phyloP scores from a whole-genome alignment of 441 rosid genomes.

The Cnidoscolus chayamansa region DNA sequence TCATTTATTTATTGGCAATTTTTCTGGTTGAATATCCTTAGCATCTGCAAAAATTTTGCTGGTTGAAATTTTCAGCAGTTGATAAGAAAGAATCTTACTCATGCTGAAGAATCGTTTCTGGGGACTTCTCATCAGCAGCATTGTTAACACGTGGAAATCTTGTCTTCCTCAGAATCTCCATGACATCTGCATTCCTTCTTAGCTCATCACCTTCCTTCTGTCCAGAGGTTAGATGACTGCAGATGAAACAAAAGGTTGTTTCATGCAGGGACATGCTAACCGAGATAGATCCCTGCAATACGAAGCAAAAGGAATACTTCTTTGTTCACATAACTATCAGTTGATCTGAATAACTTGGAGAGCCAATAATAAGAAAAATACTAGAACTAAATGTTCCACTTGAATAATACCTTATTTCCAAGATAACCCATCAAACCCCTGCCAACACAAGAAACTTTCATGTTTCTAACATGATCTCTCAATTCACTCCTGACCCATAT shows the following conservation, averaged over 20 bases:
- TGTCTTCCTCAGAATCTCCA: conserved; percentile 93
- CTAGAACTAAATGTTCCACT: conserved; percentile 7
- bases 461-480: conserved; percentile 68
- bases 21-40: too few species aligned
- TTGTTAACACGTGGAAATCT: conserved; percentile 71
- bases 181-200: conserved; percentile 87
- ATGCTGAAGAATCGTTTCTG: conserved; percentile 84
- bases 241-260: conserved; percentile 94
- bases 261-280: conserved; percentile 91
- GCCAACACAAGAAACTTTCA: conserved; percentile 97
- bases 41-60: too few species aligned
- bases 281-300: conserved; percentile 87
- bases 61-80: conserved; percentile 10
- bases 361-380: conserved; percentile 8
- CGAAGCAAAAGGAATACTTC: conserved; percentile 15
- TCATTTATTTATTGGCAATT: not conserved
- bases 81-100: conserved; percentile 55
- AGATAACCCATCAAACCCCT: conserved; percentile 98
- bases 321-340: conserved; percentile 9
- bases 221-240: conserved; percentile 92
- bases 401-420: conserved; percentile 74
- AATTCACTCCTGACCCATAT: conserved; percentile 89
- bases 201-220: conserved; percentile 96
- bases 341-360: conserved; percentile 12
- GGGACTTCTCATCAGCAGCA: conserved; percentile 72